phyloP scores from a whole-genome alignment of 306 rosid species.

The Canavalia ensiformis region DNA sequence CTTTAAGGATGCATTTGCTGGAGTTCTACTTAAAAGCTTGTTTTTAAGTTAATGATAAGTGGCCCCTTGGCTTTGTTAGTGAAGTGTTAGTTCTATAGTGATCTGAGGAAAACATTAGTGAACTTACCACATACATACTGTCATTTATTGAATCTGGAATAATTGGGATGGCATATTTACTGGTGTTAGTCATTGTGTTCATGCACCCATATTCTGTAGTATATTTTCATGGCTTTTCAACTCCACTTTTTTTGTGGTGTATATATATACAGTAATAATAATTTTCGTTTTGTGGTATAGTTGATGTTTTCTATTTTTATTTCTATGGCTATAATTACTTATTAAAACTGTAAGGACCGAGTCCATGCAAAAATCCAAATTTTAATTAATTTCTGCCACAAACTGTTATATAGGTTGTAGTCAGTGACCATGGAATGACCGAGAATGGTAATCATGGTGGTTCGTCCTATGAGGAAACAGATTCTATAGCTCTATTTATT shows the following conservation, averaged over 20 bases:
- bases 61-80: slow-evolving; percentile 25
- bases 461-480: slow-evolving; percentile 89
- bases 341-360: slow-evolving; percentile 27
- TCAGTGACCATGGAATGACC: slow-evolving; percentile 99
- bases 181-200: slow-evolving; percentile 26
- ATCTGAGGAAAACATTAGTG: slow-evolving; percentile 18
- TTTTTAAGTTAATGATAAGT: slow-evolving; percentile 28
- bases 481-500: slow-evolving; percentile 81
- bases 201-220: slow-evolving; percentile 8
- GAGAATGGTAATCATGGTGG: slow-evolving; percentile 96
- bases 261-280: not conserved
- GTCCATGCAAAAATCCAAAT: slow-evolving; percentile 14
- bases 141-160: slow-evolving; percentile 30
- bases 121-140: not conserved
- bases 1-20: slow-evolving; percentile 35
- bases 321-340: slow-evolving; percentile 16
- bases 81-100: slow-evolving; percentile 28
- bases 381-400: slow-evolving; percentile 36
- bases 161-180: not conserved
- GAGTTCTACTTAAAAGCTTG: slow-evolving; percentile 23
- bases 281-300: slow-evolving; percentile 12
- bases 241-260: slow-evolving; percentile 22
- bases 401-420: slow-evolving; percentile 66
- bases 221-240: slow-evolving; percentile 23
- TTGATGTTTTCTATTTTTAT: slow-evolving; percentile 20